Base-by-base conservation (phyloP, 2,329 filamentous ascomycete genomes). In the Mollisiaceae sp. region DNA sequence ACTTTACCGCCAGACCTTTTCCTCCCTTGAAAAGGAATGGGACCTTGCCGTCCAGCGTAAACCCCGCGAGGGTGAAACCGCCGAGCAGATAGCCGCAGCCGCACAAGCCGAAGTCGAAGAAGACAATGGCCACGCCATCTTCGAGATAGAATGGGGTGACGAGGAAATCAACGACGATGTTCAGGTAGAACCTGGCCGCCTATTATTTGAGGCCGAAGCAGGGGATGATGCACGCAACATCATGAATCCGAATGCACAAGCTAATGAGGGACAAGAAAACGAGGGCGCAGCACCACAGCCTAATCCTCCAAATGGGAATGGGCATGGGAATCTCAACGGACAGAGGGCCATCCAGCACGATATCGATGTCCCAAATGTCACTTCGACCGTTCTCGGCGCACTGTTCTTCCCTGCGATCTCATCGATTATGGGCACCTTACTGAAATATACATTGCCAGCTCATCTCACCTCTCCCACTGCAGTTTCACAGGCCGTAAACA, bases 321-420 rank as follows among this genome's bases (percentile, higher is more conserved):
- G n/a, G 4, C 8, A 38, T 18, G 27, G 35, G 39, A 41, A 39
- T 22, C 38, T 52, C 9, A 20, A 32, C 50, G 38, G 4, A 38
- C 20, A 36, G n/a, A n/a, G 8, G 14, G 45, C 52, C 69, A 69
- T 58, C 63, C 69, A 68, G 14, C 69, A 66, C 41, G 67, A 75
- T 59, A 66, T 86, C 69, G 82, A 83, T 32, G 83, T 84, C 14
- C 82, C 81, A 39, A 82, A 82, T 38, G 77, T 91, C 36, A 85
- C 85, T 0, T 83, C 88, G 67, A 84, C 84, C 0, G 79, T 91
- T 45, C 81, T 91, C 38, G 89, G 89, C 6, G 89, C 90, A 1
- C 80, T 99, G 2, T 82, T 96, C 14, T 92, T 97, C 74, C 95
- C 95, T 0, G 88, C 87, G 12, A 87, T 98, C 54, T 93, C 93